Percentiles rank a stretch among this genome's conserved stretches.
These are phyloP conservation scores for Phytopythium ostracodes DNA, from an alignment of 352 stramenopile genomes.

Conservation along the genomic window DNA sequence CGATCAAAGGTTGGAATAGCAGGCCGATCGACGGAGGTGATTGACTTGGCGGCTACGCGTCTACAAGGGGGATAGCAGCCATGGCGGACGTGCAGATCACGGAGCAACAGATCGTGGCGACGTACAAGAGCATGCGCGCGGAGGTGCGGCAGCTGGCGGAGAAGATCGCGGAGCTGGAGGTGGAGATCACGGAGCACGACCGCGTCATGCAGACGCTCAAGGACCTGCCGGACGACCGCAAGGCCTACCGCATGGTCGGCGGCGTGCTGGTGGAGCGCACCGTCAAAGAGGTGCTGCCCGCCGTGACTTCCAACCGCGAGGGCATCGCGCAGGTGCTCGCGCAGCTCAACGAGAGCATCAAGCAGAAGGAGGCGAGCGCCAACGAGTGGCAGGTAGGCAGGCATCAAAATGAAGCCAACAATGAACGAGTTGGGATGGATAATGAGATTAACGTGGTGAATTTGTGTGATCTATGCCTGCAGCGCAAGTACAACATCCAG, in stretches of 20 bases:
- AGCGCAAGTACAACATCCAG: slow-evolving; percentile 87
- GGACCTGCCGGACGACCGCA: slow-evolving; percentile 61
- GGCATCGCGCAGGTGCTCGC: slow-evolving; percentile 71
- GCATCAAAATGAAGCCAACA: too few relatives aligned
- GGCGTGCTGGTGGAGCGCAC: slow-evolving; percentile 96
- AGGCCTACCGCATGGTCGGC: slow-evolving; percentile 95
- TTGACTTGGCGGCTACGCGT: background rate
- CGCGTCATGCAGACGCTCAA: slow-evolving; percentile 81
- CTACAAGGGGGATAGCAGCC: background rate
- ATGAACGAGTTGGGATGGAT: too few relatives aligned
- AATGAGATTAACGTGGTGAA: too few relatives aligned
- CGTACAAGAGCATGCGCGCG: slow-evolving; percentile 82
- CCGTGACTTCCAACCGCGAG: slow-evolving; percentile 81
- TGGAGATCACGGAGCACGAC: slow-evolving; percentile 82
- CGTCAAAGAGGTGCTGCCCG: slow-evolving; percentile 93
- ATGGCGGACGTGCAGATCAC: slow-evolving; percentile 62
- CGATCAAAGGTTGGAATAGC: background rate
- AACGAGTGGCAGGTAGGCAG: slow-evolving; percentile 76
- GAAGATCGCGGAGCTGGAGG: slow-evolving; percentile 83
- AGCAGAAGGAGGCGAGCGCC: slow-evolving; percentile 80
- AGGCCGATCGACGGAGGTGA: background rate
- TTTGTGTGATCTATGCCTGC: slow-evolving; percentile 1
- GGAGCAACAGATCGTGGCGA: slow-evolving; percentile 83
- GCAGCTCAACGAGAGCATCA: slow-evolving; percentile 75
- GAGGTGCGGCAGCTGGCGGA: slow-evolving; percentile 82